Percentiles rank a stretch among this genome's conserved stretches.
Conservation (phyloP, 139 green algal species). For the Dunaliella primolecta region DNA sequence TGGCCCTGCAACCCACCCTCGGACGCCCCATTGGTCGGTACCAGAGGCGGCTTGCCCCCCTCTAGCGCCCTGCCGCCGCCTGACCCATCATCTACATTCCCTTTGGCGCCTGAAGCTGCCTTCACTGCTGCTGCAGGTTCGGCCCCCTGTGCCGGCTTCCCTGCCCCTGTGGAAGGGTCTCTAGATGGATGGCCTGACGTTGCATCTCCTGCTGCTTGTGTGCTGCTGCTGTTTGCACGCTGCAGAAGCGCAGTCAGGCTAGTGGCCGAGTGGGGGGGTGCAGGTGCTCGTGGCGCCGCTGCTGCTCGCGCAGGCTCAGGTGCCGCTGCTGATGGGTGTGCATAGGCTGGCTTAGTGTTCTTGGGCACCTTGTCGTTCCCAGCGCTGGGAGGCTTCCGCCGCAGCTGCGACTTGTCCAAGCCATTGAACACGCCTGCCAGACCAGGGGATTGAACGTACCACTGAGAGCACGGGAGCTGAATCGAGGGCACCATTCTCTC, state of each 20-base stretch:
- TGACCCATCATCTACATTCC: not conserved
- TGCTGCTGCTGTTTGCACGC: not conserved
- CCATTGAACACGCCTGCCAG: not conserved
- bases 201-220: not conserved
- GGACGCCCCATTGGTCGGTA: not conserved
- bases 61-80: too few species aligned
- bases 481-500: too few species aligned
- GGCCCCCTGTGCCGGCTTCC: not conserved
- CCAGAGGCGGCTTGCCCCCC: too few species aligned
- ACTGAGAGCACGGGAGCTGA: too few species aligned
- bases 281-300: not conserved
- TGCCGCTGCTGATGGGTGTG: not conserved
- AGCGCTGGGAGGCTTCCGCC: not conserved
- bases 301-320: not conserved
- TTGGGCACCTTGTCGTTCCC: not conserved
- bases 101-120: not conserved
- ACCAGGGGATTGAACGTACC: too few species aligned
- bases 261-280: not conserved
- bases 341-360: not conserved
- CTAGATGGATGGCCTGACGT: not conserved
- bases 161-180: not conserved
- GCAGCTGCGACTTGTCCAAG: not conserved
- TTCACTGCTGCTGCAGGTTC: not conserved
- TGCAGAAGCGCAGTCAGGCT: not conserved
- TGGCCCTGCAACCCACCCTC: not conserved